A percentile compares a stretch with the other conserved stretches of the same genome.
Conservation (phyloP, 495 filamentous ascomycete genomes). For the Penicillium riverlandense region DNA sequence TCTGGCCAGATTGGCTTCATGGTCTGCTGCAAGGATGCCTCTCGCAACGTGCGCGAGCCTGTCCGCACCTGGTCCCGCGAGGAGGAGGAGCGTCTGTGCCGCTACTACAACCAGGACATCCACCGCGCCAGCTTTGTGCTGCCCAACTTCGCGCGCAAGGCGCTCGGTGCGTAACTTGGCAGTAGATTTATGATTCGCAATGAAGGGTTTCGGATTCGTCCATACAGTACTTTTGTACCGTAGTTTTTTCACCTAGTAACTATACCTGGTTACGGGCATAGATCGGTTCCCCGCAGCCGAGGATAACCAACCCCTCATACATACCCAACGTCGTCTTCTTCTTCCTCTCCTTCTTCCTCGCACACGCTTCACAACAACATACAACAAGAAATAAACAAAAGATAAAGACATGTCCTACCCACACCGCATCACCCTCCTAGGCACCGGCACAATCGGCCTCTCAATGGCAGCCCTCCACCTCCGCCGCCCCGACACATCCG, state of each 20-base stretch:
- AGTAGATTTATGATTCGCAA: too few relatives aligned
- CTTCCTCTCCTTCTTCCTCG: background rate
- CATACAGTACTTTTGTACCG: background rate
- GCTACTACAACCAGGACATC: slow-evolving; percentile 93
- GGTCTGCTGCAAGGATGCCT: slow-evolving; percentile 94
- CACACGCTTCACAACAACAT: too few relatives aligned
- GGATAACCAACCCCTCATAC: background rate
- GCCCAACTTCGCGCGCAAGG: slow-evolving; percentile 84
- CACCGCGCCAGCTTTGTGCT: slow-evolving; percentile 91
- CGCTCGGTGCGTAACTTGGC: slow-evolving; percentile 36
- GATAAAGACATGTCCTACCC: slow-evolving; percentile 11
- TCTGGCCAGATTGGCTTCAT: slow-evolving; percentile 99
- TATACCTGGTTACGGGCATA: background rate
- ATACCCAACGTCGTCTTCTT: background rate
- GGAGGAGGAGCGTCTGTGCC: slow-evolving; percentile 85
- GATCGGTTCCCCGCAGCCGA: background rate
- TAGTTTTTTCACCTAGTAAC: too few relatives aligned
- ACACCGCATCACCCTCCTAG: slow-evolving; percentile 43
- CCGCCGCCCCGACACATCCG: slow-evolving; percentile 25
- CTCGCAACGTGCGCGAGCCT: slow-evolving; percentile 74
- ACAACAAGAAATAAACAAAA: background rate
- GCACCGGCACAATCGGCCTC: slow-evolving; percentile 53
- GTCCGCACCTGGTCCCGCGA: slow-evolving; percentile 70
- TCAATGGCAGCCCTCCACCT: slow-evolving; percentile 53
- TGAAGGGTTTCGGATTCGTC: background rate